phyloP scores from a whole-genome alignment of 2,329 filamentous ascomycete species.

The Trichoderma polysporum region DNA sequence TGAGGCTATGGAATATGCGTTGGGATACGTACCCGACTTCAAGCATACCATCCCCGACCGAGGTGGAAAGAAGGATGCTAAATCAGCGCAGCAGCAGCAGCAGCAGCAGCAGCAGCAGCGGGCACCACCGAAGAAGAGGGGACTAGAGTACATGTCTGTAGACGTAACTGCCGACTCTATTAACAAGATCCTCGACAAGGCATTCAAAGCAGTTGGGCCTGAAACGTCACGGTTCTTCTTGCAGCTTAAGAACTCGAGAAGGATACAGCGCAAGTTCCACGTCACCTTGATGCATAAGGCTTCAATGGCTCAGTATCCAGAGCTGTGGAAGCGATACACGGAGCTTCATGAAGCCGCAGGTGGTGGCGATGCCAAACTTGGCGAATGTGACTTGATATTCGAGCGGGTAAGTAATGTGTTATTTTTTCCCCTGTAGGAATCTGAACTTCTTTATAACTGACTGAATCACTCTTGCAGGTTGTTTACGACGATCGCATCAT shows the following conservation, averaged over 20 bases:
- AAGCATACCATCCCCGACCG: slow-evolving; percentile 71
- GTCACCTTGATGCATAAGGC: slow-evolving; percentile 89
- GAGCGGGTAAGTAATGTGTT: slow-evolving; percentile 51
- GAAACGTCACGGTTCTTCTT: slow-evolving; percentile 62
- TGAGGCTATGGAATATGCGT: slow-evolving; percentile 70
- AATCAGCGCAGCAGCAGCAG: slow-evolving; percentile 13
- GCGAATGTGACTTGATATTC: slow-evolving; percentile 62
- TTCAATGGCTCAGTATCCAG: slow-evolving; percentile 56
- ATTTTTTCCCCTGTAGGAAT: slow-evolving; percentile 21
- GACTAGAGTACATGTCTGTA: slow-evolving; percentile 58
- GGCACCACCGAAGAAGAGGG: slow-evolving; percentile 46
- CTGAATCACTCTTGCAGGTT: slow-evolving; percentile 45
- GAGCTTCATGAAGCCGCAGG: slow-evolving; percentile 52
- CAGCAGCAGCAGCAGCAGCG: slow-evolving; percentile 34
- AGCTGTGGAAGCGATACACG: slow-evolving; percentile 73
- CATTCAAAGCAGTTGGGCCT: slow-evolving; percentile 59
- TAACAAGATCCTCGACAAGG: slow-evolving; percentile 60
- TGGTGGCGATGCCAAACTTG: slow-evolving; percentile 45
- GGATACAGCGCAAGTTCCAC: slow-evolving; percentile 84
- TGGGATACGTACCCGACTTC: slow-evolving; percentile 73
- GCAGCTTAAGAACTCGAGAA: slow-evolving; percentile 68
- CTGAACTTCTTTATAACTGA: neutral
- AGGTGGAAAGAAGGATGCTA: slow-evolving; percentile 36
- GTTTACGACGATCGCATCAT: slow-evolving; percentile 87
- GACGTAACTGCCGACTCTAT: slow-evolving; percentile 46